These are phyloP conservation scores for Phytophthora nicotianae DNA, from an alignment of 352 stramenopile genomes.

Conservation along the genomic window DNA sequence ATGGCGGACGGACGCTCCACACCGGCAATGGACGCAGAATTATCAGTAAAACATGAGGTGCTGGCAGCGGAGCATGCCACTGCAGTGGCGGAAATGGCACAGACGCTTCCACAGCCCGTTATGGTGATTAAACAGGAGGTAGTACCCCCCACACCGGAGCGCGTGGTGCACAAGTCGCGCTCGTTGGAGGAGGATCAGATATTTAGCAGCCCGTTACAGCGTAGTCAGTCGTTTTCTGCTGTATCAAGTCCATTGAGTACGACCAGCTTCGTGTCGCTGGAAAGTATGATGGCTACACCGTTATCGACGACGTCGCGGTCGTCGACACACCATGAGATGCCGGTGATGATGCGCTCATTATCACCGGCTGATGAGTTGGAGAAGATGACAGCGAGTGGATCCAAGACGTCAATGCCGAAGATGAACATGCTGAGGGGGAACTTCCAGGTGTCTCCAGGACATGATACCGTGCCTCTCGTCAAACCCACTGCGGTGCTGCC, in stretches of 20 bases:
- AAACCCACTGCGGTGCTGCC: constrained; percentile 47
- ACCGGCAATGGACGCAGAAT: not conserved
- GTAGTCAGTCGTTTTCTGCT: constrained; percentile 30
- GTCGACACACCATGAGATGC: constrained; percentile 20
- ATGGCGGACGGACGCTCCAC: constrained; percentile 23
- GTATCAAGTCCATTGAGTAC: constrained; percentile 33
- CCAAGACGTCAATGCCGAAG: constrained; percentile 56
- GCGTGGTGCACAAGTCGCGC: constrained; percentile 7
- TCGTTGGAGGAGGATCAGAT: constrained; percentile 23
- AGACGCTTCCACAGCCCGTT: constrained; percentile 7
- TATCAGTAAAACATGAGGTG: constrained; percentile 13
- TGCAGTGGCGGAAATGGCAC: constrained; percentile 1
- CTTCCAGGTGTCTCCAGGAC: constrained; percentile 42
- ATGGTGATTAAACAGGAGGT: constrained; percentile 27
- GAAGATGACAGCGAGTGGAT: constrained; percentile 56
- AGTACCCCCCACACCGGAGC: constrained; percentile 15
- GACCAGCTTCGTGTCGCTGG: constrained; percentile 43
- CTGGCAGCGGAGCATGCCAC: not conserved
- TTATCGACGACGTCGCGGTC: constrained; percentile 32
- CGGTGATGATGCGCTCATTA: constrained; percentile 42
- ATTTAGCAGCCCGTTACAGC: constrained; percentile 53
- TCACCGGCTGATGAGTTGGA: constrained; percentile 67
- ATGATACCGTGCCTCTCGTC: constrained; percentile 24
- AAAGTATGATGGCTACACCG: constrained; percentile 31
- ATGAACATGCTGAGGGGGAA: constrained; percentile 71